A percentile compares a stretch with the other conserved stretches of the same genome.
Evolutionary conservation across 371 early-diverging fungal species (phyloP).

Genomic region (Lichtheimia ramosa): DNA sequence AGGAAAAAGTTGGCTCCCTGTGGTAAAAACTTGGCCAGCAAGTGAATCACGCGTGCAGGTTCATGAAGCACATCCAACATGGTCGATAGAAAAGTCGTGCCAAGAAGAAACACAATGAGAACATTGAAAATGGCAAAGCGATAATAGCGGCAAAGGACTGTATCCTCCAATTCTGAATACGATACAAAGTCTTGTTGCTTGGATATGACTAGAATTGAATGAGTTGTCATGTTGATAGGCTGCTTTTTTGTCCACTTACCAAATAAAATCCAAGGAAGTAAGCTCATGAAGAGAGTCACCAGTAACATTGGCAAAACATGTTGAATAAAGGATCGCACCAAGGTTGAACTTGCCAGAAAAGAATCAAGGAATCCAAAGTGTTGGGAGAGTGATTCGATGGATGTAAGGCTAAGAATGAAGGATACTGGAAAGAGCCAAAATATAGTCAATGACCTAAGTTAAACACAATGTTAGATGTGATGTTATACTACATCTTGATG

Average conservation of each 20-base stretch:
- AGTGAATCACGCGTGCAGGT: constrained; percentile 64
- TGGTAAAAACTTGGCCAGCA: constrained; percentile 68
- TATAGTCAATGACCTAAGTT: constrained; percentile 61
- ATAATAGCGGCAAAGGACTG: constrained; percentile 77
- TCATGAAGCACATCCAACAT: constrained; percentile 68
- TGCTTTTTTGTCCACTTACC: constrained; percentile 15
- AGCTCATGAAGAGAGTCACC: constrained; percentile 67
- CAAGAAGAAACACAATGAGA: constrained; percentile 82
- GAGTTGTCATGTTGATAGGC: constrained; percentile 27
- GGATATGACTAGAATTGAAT: constrained; percentile 46
- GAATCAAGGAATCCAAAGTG: constrained; percentile 53
- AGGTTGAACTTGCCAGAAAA: constrained; percentile 52
- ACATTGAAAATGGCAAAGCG: constrained; percentile 91
- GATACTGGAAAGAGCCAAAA: constrained; percentile 73
- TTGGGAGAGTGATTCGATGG: constrained; percentile 67
- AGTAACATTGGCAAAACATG: constrained; percentile 65
- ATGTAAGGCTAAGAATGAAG: constrained; percentile 69
- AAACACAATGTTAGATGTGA: not conserved
- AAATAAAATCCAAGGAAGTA: constrained; percentile 55
- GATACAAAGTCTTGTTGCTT: constrained; percentile 59
- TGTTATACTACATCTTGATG: not conserved
- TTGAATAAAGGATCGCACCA: constrained; percentile 55
- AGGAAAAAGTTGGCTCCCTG: constrained; percentile 80
- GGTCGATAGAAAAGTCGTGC: constrained; percentile 73
- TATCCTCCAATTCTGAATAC: constrained; percentile 63